These are phyloP conservation scores for Fusarium sp. DNA, from an alignment of 2,329 filamentous ascomycete species.

Conservation along the genomic window DNA sequence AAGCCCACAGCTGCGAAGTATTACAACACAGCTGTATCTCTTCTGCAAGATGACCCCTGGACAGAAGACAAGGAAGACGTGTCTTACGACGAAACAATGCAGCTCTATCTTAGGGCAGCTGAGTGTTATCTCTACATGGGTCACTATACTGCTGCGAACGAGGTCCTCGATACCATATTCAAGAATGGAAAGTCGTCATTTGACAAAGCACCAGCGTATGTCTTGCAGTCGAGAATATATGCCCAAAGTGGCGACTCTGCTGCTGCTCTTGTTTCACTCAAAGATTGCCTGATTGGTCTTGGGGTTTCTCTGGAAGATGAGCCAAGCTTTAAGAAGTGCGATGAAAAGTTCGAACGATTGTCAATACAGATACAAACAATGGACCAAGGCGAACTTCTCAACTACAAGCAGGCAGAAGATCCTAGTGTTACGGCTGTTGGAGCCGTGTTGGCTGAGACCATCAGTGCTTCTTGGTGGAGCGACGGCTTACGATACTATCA, in stretches of 20 bases:
- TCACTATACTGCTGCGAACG: slow-evolving; percentile 75
- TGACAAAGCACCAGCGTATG: slow-evolving; percentile 87
- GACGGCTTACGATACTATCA: slow-evolving; percentile 80
- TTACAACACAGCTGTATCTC: slow-evolving; percentile 78
- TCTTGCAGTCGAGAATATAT: slow-evolving; percentile 84
- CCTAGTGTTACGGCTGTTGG: slow-evolving; percentile 72
- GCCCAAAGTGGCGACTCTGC: slow-evolving; percentile 79
- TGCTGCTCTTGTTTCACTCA: slow-evolving; percentile 77
- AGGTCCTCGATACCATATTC: slow-evolving; percentile 78
- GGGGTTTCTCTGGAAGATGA: slow-evolving; percentile 74
- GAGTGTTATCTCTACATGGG: slow-evolving; percentile 87
- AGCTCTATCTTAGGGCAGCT: slow-evolving; percentile 81
- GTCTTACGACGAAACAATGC: slow-evolving; percentile 87
- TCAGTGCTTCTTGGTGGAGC: slow-evolving; percentile 80
- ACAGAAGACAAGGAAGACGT: slow-evolving; percentile 76
- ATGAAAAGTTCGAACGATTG: slow-evolving; percentile 76
- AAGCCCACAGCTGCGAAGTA: slow-evolving; percentile 85
- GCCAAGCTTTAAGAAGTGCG: slow-evolving; percentile 81
- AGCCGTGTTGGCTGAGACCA: slow-evolving; percentile 77
- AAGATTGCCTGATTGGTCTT: slow-evolving; percentile 77
- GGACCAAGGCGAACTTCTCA: slow-evolving; percentile 63
- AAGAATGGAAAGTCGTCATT: slow-evolving; percentile 76
- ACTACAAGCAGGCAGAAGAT: slow-evolving; percentile 61
- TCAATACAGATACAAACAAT: slow-evolving; percentile 71
- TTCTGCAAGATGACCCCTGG: slow-evolving; percentile 89